Conservation (phyloP, 352 stramenopile genomes). For the Globisporangium polare region DNA sequence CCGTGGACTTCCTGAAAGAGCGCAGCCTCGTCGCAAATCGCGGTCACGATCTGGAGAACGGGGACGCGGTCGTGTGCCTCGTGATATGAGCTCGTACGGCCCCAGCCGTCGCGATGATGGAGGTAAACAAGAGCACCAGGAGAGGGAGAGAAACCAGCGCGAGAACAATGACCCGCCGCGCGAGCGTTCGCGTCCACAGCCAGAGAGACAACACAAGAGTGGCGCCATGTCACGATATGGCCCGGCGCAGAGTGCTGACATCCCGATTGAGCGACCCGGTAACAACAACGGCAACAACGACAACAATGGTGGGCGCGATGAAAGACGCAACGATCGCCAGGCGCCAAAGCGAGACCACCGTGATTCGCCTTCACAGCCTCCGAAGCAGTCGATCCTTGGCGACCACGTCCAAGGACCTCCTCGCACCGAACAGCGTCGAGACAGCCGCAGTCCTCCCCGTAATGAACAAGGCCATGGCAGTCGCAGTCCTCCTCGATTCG, state of each 20-base stretch:
- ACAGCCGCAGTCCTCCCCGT: neutral
- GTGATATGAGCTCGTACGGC: constrained; percentile 13
- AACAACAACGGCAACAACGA: no score
- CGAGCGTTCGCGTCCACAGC: constrained; percentile 4
- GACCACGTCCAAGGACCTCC: neutral
- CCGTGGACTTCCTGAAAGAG: neutral
- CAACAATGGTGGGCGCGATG: constrained; percentile 12
- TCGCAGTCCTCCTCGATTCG: constrained; percentile 13
- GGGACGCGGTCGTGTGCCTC: constrained; percentile 2
- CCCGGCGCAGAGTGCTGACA: neutral
- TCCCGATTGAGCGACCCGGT: neutral
- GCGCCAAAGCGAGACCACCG: neutral
- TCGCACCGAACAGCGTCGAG: neutral
- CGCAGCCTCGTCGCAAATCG: constrained; percentile 1
- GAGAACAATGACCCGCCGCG: constrained; percentile 1
- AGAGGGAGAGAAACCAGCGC: neutral
- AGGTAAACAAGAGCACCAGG: neutral
- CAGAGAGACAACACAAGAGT: constrained; percentile 14
- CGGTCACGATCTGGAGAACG: constrained; percentile 14
- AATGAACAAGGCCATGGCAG: constrained; percentile 8
- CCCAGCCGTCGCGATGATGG: neutral
- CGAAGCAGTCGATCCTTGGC: neutral
- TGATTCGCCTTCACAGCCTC: neutral
- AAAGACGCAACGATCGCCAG: constrained; percentile 17
- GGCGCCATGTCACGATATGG: constrained; percentile 18